A percentile compares a stretch with the other conserved stretches of the same genome.
Conservation (phyloP, 2,329 filamentous ascomycete genomes). For the Cladosporium cucumerinum region DNA sequence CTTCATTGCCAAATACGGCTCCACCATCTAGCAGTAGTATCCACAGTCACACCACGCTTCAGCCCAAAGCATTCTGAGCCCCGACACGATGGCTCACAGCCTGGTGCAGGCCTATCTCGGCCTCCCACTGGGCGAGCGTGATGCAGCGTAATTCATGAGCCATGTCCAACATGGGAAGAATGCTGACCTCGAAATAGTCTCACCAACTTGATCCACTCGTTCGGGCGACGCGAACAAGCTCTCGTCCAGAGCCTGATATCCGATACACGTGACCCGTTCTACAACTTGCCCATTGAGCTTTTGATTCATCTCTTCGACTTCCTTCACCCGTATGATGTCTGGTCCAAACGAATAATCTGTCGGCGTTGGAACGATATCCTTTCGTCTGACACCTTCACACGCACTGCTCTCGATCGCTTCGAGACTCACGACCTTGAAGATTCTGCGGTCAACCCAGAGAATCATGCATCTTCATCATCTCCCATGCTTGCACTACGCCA, state of each 20-base stretch:
- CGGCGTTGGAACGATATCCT: conserved; percentile 33
- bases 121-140: not conserved
- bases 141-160: conserved; percentile 9
- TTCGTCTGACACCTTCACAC: conserved; percentile 22
- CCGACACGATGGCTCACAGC: not conserved
- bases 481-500: conserved; percentile 14
- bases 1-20: conserved; percentile 1
- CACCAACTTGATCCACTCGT: not conserved
- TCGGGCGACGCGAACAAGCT: not conserved
- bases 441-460: conserved; percentile 4
- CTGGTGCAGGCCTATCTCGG: conserved; percentile 3
- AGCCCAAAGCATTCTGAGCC: not conserved
- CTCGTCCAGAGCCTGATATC: conserved; percentile 14
- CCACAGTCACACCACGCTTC: not conserved
- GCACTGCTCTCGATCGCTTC: conserved; percentile 14
- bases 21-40: not conserved
- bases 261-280: conserved; percentile 34
- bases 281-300: conserved; percentile 38
- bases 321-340: conserved; percentile 26
- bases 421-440: conserved; percentile 18
- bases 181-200: not conserved
- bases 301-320: conserved; percentile 35
- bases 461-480: not conserved
- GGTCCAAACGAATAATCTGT: conserved; percentile 33
- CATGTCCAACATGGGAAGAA: not conserved